Evolutionary conservation across 2,329 filamentous ascomycete species (phyloP), one percentile per base, ranked within the genome.

Genomic region (Phaeosphaeriaceae sp.): DNA sequence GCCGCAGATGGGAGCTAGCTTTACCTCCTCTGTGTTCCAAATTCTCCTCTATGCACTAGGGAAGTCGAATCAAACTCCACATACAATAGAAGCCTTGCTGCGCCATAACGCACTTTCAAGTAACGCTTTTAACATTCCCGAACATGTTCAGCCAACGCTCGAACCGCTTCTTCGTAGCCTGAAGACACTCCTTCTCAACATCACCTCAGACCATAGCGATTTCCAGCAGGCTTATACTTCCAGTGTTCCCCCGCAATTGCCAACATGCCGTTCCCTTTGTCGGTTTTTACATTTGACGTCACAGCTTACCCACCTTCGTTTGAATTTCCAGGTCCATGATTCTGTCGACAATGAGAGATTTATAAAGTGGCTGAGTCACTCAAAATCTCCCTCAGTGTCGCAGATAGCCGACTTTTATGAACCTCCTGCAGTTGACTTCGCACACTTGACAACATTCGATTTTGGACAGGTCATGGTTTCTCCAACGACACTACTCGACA

Each of bases 271-370:
- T 30, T 63, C 66, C 29, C 57, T 54, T 48, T 66, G 46, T 42
- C 52, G 54, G 13, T 81, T 83, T 40, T 64, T 83, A 4, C 60
- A 62, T 1, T 65, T 65, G 21, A 64, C 74, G 1, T 51, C 67
- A 3, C 79, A 80, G 15, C 51, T 87, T 5, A 74, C 74, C 23
- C 78, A 83, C 56, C 71, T 87, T 4, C 77, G 83, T 2, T 61
- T 86, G 35, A 86, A 85, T 56, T 79, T 81, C 23, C 50, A 55
- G 18, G 61, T 56, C 34, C 42, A 44, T 3, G 15, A 46, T 4
- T 46, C 59, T 3, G 46, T 63, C 2, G 54, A 64, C 0, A 58
- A 61, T 9, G 47, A 43, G 13, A 56, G 64, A 1, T 55, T 82
- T 9, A 47, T 83, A 2, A 21, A 58, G 17, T 64, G 62, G 58